phyloP scores from a whole-genome alignment of 257 asterid genomes.

The Dorcoceras hygrometricum region DNA sequence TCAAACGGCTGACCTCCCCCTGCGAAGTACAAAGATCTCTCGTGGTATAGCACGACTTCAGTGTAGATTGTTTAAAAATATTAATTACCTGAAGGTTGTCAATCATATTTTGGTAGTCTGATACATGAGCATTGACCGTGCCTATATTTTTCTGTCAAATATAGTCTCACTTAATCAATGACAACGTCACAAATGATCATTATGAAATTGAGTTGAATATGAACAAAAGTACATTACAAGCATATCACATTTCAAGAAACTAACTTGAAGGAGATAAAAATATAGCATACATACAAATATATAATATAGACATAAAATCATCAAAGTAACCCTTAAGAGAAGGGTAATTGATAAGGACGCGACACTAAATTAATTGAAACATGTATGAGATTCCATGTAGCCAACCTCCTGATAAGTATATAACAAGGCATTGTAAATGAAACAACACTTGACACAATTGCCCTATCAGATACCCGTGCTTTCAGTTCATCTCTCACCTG shows the following conservation, averaged over 20 bases:
- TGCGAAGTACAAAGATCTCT: slow-evolving; percentile 37
- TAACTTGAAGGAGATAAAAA: neutral
- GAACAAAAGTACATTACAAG: neutral
- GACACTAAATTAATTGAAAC: neutral
- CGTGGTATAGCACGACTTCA: slow-evolving; percentile 20
- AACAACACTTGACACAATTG: neutral
- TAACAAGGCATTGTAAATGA: neutral
- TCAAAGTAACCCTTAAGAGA: neutral
- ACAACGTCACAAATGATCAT: slow-evolving; percentile 11
- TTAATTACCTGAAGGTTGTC: slow-evolving; percentile 80
- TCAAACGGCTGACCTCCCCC: slow-evolving; percentile 77
- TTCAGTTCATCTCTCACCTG: slow-evolving; percentile 52
- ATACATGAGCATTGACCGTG: slow-evolving; percentile 69
- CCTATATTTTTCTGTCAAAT: slow-evolving; percentile 81
- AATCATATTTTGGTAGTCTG: slow-evolving; percentile 92
- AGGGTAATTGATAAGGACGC: neutral
- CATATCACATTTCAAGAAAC: slow-evolving; percentile 12
- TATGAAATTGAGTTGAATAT: slow-evolving; percentile 4
- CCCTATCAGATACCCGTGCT: neutral
- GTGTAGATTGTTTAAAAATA: slow-evolving; percentile 14
- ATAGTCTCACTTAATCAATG: slow-evolving; percentile 29
- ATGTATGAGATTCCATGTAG: neutral
- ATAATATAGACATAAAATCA: slow-evolving; percentile 10
- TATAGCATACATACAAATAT: slow-evolving; percentile 1
- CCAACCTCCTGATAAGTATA: neutral